Evolutionary conservation across 768 basidiomycete genomes (phyloP).

Genomic region (Boletus reticuloceps): DNA sequence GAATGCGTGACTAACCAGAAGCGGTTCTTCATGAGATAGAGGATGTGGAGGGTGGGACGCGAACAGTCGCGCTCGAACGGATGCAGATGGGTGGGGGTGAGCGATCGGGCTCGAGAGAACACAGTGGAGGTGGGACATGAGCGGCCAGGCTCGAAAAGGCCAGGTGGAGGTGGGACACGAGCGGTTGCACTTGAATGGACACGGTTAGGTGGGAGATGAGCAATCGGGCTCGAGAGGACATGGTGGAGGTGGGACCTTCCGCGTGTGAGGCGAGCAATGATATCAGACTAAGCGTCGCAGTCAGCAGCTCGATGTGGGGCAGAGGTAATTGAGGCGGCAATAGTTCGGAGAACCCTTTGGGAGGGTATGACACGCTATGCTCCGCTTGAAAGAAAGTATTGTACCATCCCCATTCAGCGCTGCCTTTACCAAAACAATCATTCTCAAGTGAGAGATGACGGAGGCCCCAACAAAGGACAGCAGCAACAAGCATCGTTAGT

Average conservation of each 20-base stretch:
- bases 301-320: conserved; percentile 57
- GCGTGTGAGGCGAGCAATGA: conserved; percentile 70
- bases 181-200: too few relatives aligned
- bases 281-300: conserved; percentile 56
- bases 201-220: too few relatives aligned
- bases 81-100: too few relatives aligned
- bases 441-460: conserved; percentile 69
- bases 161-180: too few relatives aligned
- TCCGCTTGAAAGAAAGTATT: conserved; percentile 59
- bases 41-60: too few relatives aligned
- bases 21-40: conserved; percentile 88
- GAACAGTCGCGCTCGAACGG: too few relatives aligned
- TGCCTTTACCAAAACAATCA: conserved; percentile 54
- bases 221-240: too few relatives aligned
- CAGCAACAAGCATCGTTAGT: conserved; percentile 57
- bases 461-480: conserved; percentile 78
- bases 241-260: too few relatives aligned
- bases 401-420: conserved; percentile 66
- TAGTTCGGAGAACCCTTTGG: conserved; percentile 58
- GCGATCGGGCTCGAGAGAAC: too few relatives aligned
- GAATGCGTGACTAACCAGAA: conserved; percentile 63
- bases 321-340: conserved; percentile 60
- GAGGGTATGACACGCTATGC: conserved; percentile 55
- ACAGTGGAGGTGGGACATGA: too few relatives aligned
- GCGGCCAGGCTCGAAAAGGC: too few relatives aligned